Evolutionary conservation across 306 rosid species (phyloP), one percentile per base, ranked within the genome.

Genomic region (Dryas octopetala): DNA sequence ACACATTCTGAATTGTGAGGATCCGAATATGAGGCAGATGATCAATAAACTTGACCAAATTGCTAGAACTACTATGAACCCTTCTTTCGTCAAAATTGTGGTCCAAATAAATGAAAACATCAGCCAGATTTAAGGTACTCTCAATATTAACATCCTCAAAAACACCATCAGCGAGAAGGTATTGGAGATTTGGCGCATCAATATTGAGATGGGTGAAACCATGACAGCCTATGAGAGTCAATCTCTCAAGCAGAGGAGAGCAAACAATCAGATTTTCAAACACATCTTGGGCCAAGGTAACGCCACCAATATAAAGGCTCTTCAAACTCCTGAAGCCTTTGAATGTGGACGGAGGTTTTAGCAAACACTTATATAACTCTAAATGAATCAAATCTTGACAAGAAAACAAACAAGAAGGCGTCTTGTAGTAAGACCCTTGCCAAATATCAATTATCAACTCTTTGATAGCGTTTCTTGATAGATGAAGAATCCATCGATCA

Each of bases 391-490:
- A 53, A 76, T 81, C 67, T 72, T 85, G 87, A 74, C 93, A 89
- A 74, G 66, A 13, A 76, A 84, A 89, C 66, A 89, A 76, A 59
- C 84, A 76, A 0, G 90, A 82, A 23, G 87, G 90, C 51, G 82
- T 76, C 76, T 62, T 76, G 74, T 84, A 82, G 46, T 76, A 83
- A 11, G 73, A 81, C 66, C 93, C 93, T 49, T 80, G 76, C 87
- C 87, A 77, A 68, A 89, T 74, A 69, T 82, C 84, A 60, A 86
- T 85, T 62, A 82, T 82, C 32, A 89, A 80, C 75, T 86, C 89
- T 69, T 83, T 76, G 61, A 86, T 28, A 11, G 83, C 63, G 68
- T 75, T 76, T 77, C 90, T 81, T 52, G 83, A 67, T 23, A 89
- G 63, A 79, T 82, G 82, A 71, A 82, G 86, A 38, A 78, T 60